phyloP scores from a whole-genome alignment of 2,329 filamentous ascomycete species.

The Seiridium unicorne region DNA sequence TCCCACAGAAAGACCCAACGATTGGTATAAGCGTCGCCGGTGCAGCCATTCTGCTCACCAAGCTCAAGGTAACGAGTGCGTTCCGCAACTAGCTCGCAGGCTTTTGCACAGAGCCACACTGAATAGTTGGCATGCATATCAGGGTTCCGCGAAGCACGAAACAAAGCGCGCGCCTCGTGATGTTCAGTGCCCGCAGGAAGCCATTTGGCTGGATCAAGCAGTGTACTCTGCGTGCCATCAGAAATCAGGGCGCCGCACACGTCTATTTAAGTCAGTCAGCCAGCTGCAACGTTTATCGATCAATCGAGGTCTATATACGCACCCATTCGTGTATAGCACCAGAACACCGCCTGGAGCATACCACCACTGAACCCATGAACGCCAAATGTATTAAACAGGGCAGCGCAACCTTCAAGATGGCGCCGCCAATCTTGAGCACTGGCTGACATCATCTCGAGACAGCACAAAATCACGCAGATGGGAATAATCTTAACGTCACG shows the following conservation, averaged over 20 bases:
- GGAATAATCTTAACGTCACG: slow-evolving; percentile 31
- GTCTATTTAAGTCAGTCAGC: slow-evolving; percentile 33
- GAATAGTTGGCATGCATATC: slow-evolving; percentile 61
- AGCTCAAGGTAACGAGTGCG: slow-evolving; percentile 48
- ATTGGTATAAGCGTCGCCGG: slow-evolving; percentile 34
- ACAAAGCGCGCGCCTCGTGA: slow-evolving; percentile 32
- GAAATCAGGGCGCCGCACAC: slow-evolving; percentile 56
- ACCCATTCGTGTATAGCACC: slow-evolving; percentile 60
- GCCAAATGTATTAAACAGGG: slow-evolving; percentile 49
- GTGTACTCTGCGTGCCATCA: slow-evolving; percentile 47
- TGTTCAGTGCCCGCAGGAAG: slow-evolving; percentile 36
- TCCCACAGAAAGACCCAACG: slow-evolving; percentile 49
- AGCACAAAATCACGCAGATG: slow-evolving; percentile 37
- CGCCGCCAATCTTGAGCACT: slow-evolving; percentile 48
- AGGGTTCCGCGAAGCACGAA: slow-evolving; percentile 30
- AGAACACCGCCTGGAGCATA: slow-evolving; percentile 53
- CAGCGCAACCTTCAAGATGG: slow-evolving; percentile 57
- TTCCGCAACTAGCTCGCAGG: slow-evolving; percentile 48
- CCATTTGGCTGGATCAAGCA: slow-evolving; percentile 50
- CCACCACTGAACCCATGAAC: slow-evolving; percentile 54
- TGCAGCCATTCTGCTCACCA: slow-evolving; percentile 42
- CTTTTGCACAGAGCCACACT: slow-evolving; percentile 53
- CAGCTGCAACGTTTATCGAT: slow-evolving; percentile 12
- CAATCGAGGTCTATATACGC: neutral
- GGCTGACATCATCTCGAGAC: slow-evolving; percentile 42